Evolutionary conservation across 169 alveolate genomes (phyloP).

Genomic region (Babesia ovata): DNA sequence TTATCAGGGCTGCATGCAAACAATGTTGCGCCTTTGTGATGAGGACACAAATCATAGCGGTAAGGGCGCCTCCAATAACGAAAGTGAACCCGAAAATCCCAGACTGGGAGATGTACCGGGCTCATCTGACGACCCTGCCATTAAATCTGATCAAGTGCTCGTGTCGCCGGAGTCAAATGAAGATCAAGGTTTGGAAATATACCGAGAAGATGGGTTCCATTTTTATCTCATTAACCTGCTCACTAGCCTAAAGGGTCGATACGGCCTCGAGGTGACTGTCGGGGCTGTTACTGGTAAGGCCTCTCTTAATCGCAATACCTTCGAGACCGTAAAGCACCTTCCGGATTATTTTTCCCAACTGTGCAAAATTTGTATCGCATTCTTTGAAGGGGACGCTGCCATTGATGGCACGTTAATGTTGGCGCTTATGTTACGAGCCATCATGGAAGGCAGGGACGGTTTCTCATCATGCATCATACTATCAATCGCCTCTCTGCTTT

Average conservation of each 20-base stretch:
- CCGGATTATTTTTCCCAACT: conserved; percentile 24
- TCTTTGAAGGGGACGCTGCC: conserved; percentile 17
- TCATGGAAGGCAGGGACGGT: conserved; percentile 13
- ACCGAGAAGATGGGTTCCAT: conserved; percentile 24
- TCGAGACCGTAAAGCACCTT: conserved; percentile 10
- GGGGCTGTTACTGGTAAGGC: neutral
- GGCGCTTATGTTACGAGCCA: conserved; percentile 21
- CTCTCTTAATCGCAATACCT: neutral
- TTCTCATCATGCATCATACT: conserved; percentile 36
- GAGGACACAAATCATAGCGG: neutral
- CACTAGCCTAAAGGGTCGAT: neutral
- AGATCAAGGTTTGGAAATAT: too few species aligned
- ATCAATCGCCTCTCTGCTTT: conserved; percentile 33
- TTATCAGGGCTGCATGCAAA: conserved; percentile 4
- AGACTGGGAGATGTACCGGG: neutral
- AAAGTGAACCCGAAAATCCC: conserved; percentile 1
- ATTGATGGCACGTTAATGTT: conserved; percentile 19
- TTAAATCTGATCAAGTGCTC: neutral
- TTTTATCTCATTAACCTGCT: neutral
- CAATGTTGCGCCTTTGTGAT: conserved; percentile 5
- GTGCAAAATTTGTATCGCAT: conserved; percentile 26
- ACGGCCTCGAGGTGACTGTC: conserved; percentile 4
- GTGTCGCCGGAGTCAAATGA: too few species aligned
- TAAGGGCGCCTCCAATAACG: conserved; percentile 19
- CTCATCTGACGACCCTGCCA: neutral